Conservation (phyloP, 2,329 filamentous ascomycete genomes). For the Aspergillus candidus region DNA sequence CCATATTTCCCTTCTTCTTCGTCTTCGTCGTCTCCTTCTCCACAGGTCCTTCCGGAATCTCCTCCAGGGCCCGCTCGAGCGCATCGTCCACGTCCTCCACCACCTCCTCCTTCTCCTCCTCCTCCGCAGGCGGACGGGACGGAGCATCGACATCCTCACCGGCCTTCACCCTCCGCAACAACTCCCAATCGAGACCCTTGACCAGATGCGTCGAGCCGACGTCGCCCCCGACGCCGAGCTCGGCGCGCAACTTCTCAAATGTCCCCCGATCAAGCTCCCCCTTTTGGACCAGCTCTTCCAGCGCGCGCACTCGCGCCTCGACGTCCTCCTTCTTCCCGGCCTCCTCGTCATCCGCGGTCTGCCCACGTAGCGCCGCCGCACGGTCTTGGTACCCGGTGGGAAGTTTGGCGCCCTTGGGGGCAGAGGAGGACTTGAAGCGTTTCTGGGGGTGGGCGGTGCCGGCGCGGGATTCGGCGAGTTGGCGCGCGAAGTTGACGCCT, state of each 20-base stretch:
- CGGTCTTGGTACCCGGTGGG: constrained; percentile 80
- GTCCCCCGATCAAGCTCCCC: constrained; percentile 75
- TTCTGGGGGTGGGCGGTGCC: constrained; percentile 54
- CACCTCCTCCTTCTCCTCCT: constrained; percentile 26
- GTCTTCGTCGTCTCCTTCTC: constrained; percentile 37
- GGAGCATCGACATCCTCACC: constrained; percentile 49
- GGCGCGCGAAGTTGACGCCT: constrained; percentile 70
- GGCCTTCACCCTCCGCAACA: constrained; percentile 46
- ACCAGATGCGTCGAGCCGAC: constrained; percentile 76
- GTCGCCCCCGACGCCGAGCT: constrained; percentile 75
- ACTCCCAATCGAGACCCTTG: constrained; percentile 82
- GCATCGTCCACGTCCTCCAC: constrained; percentile 59
- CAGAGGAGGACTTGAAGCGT: constrained; percentile 66
- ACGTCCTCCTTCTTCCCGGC: constrained; percentile 36
- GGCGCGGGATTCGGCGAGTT: constrained; percentile 69
- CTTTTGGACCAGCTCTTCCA: constrained; percentile 76
- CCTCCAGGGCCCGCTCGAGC: constrained; percentile 39
- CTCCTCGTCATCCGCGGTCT: constrained; percentile 46
- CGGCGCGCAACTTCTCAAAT: constrained; percentile 66
- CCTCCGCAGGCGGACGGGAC: constrained; percentile 17
- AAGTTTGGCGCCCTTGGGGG: constrained; percentile 76
- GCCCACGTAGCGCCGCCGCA: constrained; percentile 55
- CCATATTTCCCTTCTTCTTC: constrained; percentile 51
- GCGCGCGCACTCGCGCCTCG: constrained; percentile 63
- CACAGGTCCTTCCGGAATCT: constrained; percentile 27